Percentiles rank a stretch among this genome's conserved stretches.
Conservation (phyloP, 352 stramenopile genomes). For the Sclerospora graminicola region DNA sequence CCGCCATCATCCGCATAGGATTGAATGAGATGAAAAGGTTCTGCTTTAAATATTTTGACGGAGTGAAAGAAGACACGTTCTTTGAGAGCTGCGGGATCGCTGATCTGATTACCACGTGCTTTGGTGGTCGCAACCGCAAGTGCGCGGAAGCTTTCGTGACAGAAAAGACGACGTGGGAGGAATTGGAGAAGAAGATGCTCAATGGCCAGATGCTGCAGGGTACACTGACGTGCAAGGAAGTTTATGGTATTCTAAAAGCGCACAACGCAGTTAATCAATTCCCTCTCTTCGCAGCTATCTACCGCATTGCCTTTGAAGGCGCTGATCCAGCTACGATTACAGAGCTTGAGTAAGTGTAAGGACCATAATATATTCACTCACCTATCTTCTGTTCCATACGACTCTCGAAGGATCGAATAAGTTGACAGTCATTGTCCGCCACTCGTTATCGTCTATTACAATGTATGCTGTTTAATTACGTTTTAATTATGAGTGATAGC, state of each 20-base stretch:
- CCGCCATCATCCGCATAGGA: conserved; percentile 92
- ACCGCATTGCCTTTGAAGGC: conserved; percentile 90
- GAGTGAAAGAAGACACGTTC: conserved; percentile 90
- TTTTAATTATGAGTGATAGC: conserved; percentile 12
- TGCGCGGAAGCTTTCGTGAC: conserved; percentile 92
- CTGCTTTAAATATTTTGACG: conserved; percentile 90
- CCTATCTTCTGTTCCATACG: background rate
- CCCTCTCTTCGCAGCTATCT: conserved; percentile 87
- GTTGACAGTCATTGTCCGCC: too few species aligned
- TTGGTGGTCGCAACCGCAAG: conserved; percentile 94
- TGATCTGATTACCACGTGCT: conserved; percentile 98
- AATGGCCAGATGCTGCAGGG: conserved; percentile 97
- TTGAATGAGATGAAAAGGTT: conserved; percentile 94
- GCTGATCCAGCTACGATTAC: conserved; percentile 76
- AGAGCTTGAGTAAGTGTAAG: conserved; percentile 18
- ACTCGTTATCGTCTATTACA: too few species aligned
- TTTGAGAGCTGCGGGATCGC: conserved; percentile 95
- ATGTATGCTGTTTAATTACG: too few species aligned
- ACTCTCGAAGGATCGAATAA: background rate
- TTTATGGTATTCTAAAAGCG: conserved; percentile 86
- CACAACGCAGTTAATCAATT: conserved; percentile 82
- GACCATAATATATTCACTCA: background rate
- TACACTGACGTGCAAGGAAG: conserved; percentile 89
- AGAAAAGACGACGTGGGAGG: conserved; percentile 68
- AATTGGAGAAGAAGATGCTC: conserved; percentile 92